These are phyloP conservation scores for Podila epicladia DNA, from an alignment of 192 early-diverging fungal genomes.

Conservation along the genomic window DNA sequence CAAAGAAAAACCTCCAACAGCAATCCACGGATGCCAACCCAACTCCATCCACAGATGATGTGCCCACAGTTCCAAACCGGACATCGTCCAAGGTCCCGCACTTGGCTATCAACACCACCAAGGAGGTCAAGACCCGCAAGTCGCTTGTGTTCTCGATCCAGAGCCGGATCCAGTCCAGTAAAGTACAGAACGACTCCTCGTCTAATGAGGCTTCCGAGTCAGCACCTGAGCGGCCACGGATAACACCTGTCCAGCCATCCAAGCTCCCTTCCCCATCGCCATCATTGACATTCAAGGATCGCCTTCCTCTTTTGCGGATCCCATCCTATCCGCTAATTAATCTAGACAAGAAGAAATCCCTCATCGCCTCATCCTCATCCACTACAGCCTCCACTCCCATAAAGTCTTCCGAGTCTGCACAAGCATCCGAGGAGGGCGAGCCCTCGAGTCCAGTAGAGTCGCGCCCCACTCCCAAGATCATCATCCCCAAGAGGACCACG, in stretches of 20 bases:
- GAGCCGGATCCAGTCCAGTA: constrained; percentile 14
- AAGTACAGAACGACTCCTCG: not conserved
- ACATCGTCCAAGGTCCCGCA: not conserved
- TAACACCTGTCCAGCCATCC: not conserved
- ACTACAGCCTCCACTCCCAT: not conserved
- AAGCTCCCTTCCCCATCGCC: not conserved
- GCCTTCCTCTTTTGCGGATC: constrained; percentile 17
- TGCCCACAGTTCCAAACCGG: not conserved
- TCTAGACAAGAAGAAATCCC: constrained; percentile 11
- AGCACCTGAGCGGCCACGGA: not conserved
- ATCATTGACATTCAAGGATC: constrained; percentile 8
- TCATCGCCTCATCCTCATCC: not conserved
- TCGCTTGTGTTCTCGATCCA: constrained; percentile 33
- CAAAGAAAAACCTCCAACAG: not conserved
- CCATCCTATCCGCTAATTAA: constrained; percentile 32
- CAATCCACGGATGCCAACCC: not conserved
- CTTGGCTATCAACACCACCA: not conserved
- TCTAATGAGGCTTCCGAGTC: not conserved
- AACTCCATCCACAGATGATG: not conserved
- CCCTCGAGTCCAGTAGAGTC: not conserved
- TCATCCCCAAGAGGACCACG: constrained; percentile 33
- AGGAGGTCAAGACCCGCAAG: constrained; percentile 12
- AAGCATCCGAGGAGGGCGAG: not conserved
- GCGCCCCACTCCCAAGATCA: constrained; percentile 9
- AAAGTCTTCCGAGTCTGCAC: not conserved